Evolutionary conservation across 306 rosid species (phyloP).

Genomic region (Prunus campanulata): DNA sequence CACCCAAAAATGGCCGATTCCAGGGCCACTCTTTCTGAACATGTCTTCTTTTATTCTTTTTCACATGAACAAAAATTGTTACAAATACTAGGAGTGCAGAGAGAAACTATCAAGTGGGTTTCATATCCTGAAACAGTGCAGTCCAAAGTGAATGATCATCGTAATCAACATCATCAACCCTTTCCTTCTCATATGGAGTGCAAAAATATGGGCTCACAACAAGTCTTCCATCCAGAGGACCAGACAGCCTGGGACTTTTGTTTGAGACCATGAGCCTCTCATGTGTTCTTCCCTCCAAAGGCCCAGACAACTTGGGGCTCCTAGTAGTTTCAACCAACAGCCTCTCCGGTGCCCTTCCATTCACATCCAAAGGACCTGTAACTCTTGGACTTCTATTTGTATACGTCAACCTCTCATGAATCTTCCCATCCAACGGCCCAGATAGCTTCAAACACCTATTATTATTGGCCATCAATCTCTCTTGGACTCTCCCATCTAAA

Average conservation of each 20-base stretch:
- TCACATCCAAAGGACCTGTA: constrained; percentile 33
- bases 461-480: constrained; percentile 11
- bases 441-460: constrained; percentile 41
- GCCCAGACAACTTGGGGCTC: constrained; percentile 57
- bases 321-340: constrained; percentile 17
- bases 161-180: constrained; percentile 43
- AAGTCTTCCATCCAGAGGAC: constrained; percentile 35
- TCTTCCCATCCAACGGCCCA: constrained; percentile 82
- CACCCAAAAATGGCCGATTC: not conserved
- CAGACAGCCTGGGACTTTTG: constrained; percentile 36
- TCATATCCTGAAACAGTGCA: constrained; percentile 76
- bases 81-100: not conserved
- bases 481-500: constrained; percentile 26
- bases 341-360: constrained; percentile 33
- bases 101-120: constrained; percentile 56
- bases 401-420: constrained; percentile 42
- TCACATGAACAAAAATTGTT: not conserved
- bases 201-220: constrained; percentile 42
- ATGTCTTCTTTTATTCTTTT: not conserved
- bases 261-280: constrained; percentile 19
- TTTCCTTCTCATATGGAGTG: constrained; percentile 42
- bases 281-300: constrained; percentile 34
- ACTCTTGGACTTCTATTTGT: constrained; percentile 45
- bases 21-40: not conserved
- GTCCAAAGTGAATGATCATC: constrained; percentile 77